Evolutionary conservation across 108 stramenopile genomes (phyloP).

Genomic region (Conticribra weissflogii): DNA sequence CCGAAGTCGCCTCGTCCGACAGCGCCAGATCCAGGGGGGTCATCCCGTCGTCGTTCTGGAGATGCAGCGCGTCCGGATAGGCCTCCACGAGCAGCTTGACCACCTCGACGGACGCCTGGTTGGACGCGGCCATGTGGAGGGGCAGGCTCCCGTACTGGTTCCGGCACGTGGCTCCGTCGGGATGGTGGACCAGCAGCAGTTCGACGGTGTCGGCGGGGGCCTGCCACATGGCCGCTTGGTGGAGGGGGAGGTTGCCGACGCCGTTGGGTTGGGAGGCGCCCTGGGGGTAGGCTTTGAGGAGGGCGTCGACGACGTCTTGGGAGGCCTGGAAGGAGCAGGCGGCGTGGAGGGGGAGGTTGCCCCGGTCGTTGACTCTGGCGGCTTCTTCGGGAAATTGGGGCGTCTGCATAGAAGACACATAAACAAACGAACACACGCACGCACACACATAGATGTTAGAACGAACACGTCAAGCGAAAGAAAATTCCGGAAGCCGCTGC

Average conservation of each 20-base stretch:
- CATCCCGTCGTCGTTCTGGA: conserved; percentile 93
- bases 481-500: background rate
- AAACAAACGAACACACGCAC: background rate
- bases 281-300: conserved; percentile 77
- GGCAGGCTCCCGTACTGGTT: conserved; percentile 88
- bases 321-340: conserved; percentile 87
- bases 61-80: conserved; percentile 86
- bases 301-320: conserved; percentile 80
- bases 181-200: conserved; percentile 68
- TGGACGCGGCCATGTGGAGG: conserved; percentile 87
- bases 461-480: background rate
- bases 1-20: conserved; percentile 70
- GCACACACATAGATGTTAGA: too few relatives aligned
- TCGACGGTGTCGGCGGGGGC: conserved; percentile 79
- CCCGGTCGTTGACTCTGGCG: conserved; percentile 83
- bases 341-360: conserved; percentile 88
- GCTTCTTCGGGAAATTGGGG: conserved; percentile 90
- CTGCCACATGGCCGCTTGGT: conserved; percentile 92
- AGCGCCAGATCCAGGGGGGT: conserved; percentile 86
- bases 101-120: conserved; percentile 78
- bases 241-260: conserved; percentile 86
- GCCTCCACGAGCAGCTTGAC: conserved; percentile 78
- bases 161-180: conserved; percentile 82
- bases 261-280: conserved; percentile 79
- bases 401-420: conserved; percentile 44